phyloP scores from a whole-genome alignment of 345 rosid genomes.

The Syzygium grande region DNA sequence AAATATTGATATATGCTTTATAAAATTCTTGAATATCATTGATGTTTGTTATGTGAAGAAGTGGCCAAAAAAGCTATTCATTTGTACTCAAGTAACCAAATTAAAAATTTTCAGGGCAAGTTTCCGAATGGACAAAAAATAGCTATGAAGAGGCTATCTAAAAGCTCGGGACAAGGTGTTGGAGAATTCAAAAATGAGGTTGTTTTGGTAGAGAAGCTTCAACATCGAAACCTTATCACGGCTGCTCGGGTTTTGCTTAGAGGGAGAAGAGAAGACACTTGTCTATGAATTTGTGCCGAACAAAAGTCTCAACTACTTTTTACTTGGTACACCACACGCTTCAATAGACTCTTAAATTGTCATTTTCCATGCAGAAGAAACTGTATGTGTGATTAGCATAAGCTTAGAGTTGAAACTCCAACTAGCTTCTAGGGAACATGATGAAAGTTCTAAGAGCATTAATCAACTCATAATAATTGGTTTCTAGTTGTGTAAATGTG shows the following conservation, averaged over 20 bases:
- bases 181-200: conserved; percentile 38
- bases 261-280: conserved; percentile 37
- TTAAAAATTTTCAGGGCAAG: conserved; percentile 17
- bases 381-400: too few species aligned
- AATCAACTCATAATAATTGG: background rate
- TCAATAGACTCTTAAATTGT: background rate
- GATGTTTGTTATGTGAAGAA: background rate
- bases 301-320: conserved; percentile 30
- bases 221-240: conserved; percentile 44
- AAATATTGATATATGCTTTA: background rate
- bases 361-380: background rate
- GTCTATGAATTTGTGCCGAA: conserved; percentile 41
- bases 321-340: conserved; percentile 6
- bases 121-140: conserved; percentile 24
- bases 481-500: background rate
- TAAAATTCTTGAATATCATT: background rate
- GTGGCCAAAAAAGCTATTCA: background rate
- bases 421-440: conserved; percentile 5
- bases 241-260: conserved; percentile 33
- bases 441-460: background rate
- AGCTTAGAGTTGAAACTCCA: background rate
- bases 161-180: background rate
- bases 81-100: background rate
- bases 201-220: conserved; percentile 28
- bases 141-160: conserved; percentile 24